These are phyloP conservation scores for Plasmopara muralis DNA, from an alignment of 352 stramenopile genomes.

Conservation along the genomic window DNA sequence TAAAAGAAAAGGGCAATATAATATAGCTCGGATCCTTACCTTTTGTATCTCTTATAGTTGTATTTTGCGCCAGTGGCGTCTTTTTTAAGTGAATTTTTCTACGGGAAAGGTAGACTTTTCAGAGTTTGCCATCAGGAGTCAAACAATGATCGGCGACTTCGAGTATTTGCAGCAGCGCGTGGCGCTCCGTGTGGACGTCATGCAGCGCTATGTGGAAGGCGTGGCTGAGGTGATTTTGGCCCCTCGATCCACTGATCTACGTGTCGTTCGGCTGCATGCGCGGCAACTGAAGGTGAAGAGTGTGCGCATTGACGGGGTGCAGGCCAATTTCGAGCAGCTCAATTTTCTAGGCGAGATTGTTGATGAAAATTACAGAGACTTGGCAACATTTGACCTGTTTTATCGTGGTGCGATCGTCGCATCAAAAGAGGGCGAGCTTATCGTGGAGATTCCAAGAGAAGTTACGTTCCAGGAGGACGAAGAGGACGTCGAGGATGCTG, in stretches of 20 bases:
- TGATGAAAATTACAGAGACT: constrained; percentile 71
- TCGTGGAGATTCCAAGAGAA: constrained; percentile 62
- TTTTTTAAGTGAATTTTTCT: too few relatives aligned
- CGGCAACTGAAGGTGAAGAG: constrained; percentile 55
- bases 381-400: constrained; percentile 79
- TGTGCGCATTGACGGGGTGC: constrained; percentile 51
- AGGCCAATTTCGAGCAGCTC: constrained; percentile 69
- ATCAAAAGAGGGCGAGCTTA: constrained; percentile 75
- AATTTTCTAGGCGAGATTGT: constrained; percentile 73
- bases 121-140: too few relatives aligned
- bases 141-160: constrained; percentile 37
- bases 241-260: constrained; percentile 43
- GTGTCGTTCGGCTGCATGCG: constrained; percentile 64
- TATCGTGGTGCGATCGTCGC: constrained; percentile 80
- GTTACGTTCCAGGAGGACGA: constrained; percentile 52
- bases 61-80: too few relatives aligned
- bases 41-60: too few relatives aligned
- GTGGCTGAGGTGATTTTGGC: constrained; percentile 70
- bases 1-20: too few relatives aligned
- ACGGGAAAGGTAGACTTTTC: too few relatives aligned
- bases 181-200: constrained; percentile 69
- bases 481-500: constrained; percentile 29
- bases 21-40: too few relatives aligned
- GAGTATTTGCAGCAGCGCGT: constrained; percentile 82
- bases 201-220: constrained; percentile 48